Percentiles rank a stretch among this genome's conserved stretches.
phyloP scores from a whole-genome alignment of 371 early-diverging fungal species.

The Catenaria anguillulae region DNA sequence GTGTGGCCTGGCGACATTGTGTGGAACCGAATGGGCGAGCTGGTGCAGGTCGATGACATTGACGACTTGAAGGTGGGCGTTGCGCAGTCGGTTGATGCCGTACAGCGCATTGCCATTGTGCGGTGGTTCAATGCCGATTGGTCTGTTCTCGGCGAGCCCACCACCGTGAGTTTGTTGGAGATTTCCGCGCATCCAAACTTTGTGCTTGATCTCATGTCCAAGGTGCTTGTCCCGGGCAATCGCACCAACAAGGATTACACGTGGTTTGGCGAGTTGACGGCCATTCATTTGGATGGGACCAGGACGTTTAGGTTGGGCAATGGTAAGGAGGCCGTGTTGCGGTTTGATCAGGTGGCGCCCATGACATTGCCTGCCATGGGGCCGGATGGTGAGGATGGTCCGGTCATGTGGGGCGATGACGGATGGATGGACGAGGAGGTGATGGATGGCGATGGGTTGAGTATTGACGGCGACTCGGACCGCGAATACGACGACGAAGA shows the following conservation, averaged over 20 bases:
- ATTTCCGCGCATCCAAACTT: not conserved
- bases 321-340: not conserved
- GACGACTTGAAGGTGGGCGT: not conserved
- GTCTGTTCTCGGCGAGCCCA: not conserved
- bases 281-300: not conserved
- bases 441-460: not conserved
- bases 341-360: not conserved
- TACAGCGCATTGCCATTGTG: not conserved
- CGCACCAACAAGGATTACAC: not conserved
- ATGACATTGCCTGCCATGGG: not conserved
- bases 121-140: slow-evolving; percentile 5
- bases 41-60: not conserved
- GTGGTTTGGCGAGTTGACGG: slow-evolving; percentile 5
- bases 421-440: not conserved
- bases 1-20: not conserved
- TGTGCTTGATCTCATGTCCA: not conserved
- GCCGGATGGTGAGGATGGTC: too few species aligned
- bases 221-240: not conserved
- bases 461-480: not conserved
- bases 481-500: not conserved
- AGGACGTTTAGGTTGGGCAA: not conserved
- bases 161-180: not conserved
- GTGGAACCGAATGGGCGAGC: not conserved
- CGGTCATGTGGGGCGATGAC: too few species aligned
- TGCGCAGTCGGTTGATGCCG: not conserved